Percentiles rank a stretch among this genome's conserved stretches.
These are phyloP conservation scores for Linnemannia zychae DNA, from an alignment of 192 early-diverging fungal genomes.

Conservation along the genomic window DNA sequence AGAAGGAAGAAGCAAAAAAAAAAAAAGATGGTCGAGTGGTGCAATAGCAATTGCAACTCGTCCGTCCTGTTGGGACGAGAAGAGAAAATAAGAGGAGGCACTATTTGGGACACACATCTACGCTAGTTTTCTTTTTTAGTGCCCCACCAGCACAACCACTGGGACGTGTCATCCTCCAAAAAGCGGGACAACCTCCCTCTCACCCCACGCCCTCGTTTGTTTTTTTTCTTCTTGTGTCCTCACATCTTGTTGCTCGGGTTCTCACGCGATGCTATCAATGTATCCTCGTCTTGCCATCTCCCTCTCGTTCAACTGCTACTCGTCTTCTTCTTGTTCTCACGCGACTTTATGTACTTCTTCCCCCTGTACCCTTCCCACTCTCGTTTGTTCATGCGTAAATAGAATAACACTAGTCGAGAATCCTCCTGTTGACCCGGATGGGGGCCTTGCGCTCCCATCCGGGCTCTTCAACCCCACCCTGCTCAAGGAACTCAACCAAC, in stretches of 20 bases:
- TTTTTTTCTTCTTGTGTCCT: background rate
- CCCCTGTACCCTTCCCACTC: background rate
- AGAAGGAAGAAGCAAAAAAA: background rate
- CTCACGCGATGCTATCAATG: slow-evolving; percentile 5
- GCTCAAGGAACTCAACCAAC: slow-evolving; percentile 40
- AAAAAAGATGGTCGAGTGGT: slow-evolving; percentile 21
- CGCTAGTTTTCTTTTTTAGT: background rate
- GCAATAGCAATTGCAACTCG: slow-evolving; percentile 13
- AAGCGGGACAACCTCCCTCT: background rate
- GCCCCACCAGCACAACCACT: background rate
- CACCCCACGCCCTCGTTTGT: too few relatives aligned
- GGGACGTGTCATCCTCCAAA: background rate
- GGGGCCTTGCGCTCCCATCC: slow-evolving; percentile 39
- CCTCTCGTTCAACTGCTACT: background rate
- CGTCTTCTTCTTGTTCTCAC: background rate
- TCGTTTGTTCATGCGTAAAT: background rate
- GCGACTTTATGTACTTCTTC: slow-evolving; percentile 5
- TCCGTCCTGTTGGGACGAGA: background rate
- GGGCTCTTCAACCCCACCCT: slow-evolving; percentile 29
- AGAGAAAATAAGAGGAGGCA: background rate
- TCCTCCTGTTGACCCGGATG: slow-evolving; percentile 54
- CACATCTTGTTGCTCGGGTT: background rate
- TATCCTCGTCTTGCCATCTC: background rate
- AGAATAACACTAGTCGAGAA: slow-evolving; percentile 56
- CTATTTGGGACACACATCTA: background rate